Percentiles rank a stretch among this genome's conserved stretches.
phyloP scores from a whole-genome alignment of 2,329 filamentous ascomycete genomes.

The Penicillium sp. region DNA sequence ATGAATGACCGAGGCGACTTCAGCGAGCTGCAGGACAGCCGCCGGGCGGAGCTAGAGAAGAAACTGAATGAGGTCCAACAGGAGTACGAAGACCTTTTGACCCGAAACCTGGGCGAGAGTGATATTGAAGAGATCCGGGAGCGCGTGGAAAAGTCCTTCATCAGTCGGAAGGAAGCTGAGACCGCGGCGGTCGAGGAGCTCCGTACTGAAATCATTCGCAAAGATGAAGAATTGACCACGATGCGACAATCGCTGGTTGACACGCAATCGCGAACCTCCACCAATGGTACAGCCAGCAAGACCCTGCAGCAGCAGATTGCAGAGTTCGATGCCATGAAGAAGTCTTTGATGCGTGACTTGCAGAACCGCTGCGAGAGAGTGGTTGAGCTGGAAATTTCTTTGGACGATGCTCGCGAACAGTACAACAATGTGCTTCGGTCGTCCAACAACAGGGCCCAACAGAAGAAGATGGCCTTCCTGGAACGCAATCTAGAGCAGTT shows the following conservation, averaged over 20 bases:
- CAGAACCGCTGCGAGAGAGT: slow-evolving; percentile 98
- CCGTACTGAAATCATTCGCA: slow-evolving; percentile 71
- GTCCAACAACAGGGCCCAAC: slow-evolving; percentile 96
- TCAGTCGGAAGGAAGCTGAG: slow-evolving; percentile 72
- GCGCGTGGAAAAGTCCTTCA: slow-evolving; percentile 73
- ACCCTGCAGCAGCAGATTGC: slow-evolving; percentile 96
- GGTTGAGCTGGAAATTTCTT: slow-evolving; percentile 94
- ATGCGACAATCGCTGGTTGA: slow-evolving; percentile 80
- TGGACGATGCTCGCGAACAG: slow-evolving; percentile 96
- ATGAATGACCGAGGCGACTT: slow-evolving; percentile 68
- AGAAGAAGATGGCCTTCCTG: slow-evolving; percentile 99
- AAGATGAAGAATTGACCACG: slow-evolving; percentile 77
- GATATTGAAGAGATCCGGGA: slow-evolving; percentile 85
- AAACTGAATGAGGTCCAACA: slow-evolving; percentile 72
- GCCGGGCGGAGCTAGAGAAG: slow-evolving; percentile 73
- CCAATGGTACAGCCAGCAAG: slow-evolving; percentile 67
- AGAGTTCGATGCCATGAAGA: slow-evolving; percentile 99
- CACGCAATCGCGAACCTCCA: slow-evolving; percentile 53
- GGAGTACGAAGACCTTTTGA: slow-evolving; percentile 80
- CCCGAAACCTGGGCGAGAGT: slow-evolving; percentile 72
- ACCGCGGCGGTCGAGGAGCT: slow-evolving; percentile 73
- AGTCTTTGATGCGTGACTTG: slow-evolving; percentile 96
- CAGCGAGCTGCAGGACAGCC: slow-evolving; percentile 62
- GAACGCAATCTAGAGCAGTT: slow-evolving; percentile 98
- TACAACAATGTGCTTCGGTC: slow-evolving; percentile 98